phyloP scores from a whole-genome alignment of 2,329 filamentous ascomycete species.

The Aspergillus sp. region DNA sequence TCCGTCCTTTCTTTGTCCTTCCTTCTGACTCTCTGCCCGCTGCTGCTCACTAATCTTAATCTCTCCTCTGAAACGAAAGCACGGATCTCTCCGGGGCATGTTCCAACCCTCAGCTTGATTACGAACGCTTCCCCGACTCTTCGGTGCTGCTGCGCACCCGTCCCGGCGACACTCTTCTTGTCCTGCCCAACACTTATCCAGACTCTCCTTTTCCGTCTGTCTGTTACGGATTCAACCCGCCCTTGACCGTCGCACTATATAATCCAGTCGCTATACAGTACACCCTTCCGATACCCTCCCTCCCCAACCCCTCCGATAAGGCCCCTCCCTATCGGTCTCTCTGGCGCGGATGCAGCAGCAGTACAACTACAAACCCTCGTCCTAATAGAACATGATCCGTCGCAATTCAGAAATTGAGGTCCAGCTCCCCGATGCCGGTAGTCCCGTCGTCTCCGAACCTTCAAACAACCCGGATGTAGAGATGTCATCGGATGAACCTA shows the following conservation, averaged over 20 bases:
- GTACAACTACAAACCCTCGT: slow-evolving; percentile 24
- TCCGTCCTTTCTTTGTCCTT: neutral
- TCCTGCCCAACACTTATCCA: neutral
- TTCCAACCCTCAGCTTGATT: slow-evolving; percentile 4
- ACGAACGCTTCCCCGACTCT: neutral
- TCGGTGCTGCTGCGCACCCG: neutral
- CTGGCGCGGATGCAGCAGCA: slow-evolving; percentile 54
- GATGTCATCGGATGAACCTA: slow-evolving; percentile 43
- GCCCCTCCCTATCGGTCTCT: slow-evolving; percentile 8
- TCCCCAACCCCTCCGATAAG: slow-evolving; percentile 13
- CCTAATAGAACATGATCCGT: slow-evolving; percentile 37
- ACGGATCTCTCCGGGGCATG: slow-evolving; percentile 33
- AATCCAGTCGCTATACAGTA: neutral
- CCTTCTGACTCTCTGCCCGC: slow-evolving; percentile 1
- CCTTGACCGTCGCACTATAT: slow-evolving; percentile 3
- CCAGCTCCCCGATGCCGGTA: slow-evolving; percentile 40
- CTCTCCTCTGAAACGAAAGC: slow-evolving; percentile 36
- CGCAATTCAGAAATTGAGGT: slow-evolving; percentile 47
- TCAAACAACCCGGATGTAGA: slow-evolving; percentile 42
- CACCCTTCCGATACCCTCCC: neutral
- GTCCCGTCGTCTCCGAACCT: slow-evolving; percentile 29
- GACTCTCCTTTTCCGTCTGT: neutral
- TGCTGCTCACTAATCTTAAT: slow-evolving; percentile 10
- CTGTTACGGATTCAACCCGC: neutral
- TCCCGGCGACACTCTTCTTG: neutral